Evolutionary conservation across 306 rosid genomes (phyloP).

Genomic region (Dalbergia cultrata): DNA sequence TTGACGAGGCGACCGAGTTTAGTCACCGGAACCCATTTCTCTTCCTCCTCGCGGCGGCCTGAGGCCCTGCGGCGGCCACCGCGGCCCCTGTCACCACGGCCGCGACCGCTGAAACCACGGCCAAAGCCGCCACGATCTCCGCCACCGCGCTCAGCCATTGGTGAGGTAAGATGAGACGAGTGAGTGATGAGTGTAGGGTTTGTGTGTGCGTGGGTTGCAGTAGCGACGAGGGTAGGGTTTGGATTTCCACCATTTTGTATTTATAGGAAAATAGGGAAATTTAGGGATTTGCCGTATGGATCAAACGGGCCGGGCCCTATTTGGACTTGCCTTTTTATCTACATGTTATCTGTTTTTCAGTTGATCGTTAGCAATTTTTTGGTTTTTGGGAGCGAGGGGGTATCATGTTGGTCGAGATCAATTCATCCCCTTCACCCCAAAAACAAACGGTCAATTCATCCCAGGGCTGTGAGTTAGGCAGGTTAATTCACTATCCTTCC

Average conservation of each 20-base stretch:
- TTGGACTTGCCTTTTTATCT: too few species aligned
- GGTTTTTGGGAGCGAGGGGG: too few species aligned
- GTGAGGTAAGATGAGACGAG: not conserved
- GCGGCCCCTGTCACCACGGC: slow-evolving; percentile 44
- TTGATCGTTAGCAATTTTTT: too few species aligned
- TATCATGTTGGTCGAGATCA: too few species aligned
- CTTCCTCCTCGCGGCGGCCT: slow-evolving; percentile 45
- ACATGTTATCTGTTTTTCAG: too few species aligned
- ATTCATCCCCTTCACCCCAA: too few species aligned
- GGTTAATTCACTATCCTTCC: too few species aligned
- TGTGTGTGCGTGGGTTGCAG: not conserved
- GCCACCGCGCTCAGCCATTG: slow-evolving; percentile 47
- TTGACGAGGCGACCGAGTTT: slow-evolving; percentile 51
- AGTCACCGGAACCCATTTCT: slow-evolving; percentile 52
- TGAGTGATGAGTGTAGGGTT: not conserved
- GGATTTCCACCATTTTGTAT: not conserved
- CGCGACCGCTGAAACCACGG: slow-evolving; percentile 39
- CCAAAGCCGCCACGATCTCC: slow-evolving; percentile 52
- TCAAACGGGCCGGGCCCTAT: not conserved
- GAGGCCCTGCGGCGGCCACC: slow-evolving; percentile 36
- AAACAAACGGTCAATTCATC: too few species aligned
- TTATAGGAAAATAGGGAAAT: not conserved
- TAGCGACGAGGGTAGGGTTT: not conserved
- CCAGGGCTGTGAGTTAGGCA: too few species aligned
- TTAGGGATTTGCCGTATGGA: not conserved